A percentile compares a stretch with the other conserved stretches of the same genome.
Conservation (phyloP, 805 yeast species). For the Cyberlindnera saturnus region DNA sequence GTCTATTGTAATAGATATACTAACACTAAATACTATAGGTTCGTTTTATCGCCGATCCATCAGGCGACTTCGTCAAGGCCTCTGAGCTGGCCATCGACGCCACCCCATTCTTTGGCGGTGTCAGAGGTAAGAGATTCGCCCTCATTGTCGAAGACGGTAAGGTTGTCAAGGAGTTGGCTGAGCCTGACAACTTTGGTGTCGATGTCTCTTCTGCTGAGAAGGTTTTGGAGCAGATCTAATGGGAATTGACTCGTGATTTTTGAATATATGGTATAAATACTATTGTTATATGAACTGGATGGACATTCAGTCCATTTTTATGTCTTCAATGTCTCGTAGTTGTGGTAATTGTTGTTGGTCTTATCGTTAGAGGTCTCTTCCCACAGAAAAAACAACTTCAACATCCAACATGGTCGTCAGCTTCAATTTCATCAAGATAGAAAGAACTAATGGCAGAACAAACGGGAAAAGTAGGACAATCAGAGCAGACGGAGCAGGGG, state of each 20-base stretch:
- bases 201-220: constrained; percentile 39
- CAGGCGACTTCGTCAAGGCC: constrained; percentile 60
- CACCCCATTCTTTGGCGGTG: constrained; percentile 65
- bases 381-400: too few relatives aligned
- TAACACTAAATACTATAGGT: constrained; percentile 20
- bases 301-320: too few relatives aligned
- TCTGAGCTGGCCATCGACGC: constrained; percentile 74
- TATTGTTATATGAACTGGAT: too few relatives aligned
- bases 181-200: constrained; percentile 76
- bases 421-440: too few relatives aligned
- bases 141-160: constrained; percentile 69
- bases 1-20: too few relatives aligned
- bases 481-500: constrained; percentile 3
- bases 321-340: too few relatives aligned
- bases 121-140: constrained; percentile 72
- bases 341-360: too few relatives aligned
- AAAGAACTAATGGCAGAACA: too few relatives aligned
- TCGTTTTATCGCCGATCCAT: constrained; percentile 73
- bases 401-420: too few relatives aligned
- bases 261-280: not conserved
- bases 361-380: too few relatives aligned
- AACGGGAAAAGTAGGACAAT: not conserved
- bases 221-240: constrained; percentile 24
- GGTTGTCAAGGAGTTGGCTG: constrained; percentile 60
- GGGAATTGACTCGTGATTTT: not conserved